Evolutionary conservation across 2,329 filamentous ascomycete species (phyloP).

Genomic region (Monilinia vaccinii-corymbosi): DNA sequence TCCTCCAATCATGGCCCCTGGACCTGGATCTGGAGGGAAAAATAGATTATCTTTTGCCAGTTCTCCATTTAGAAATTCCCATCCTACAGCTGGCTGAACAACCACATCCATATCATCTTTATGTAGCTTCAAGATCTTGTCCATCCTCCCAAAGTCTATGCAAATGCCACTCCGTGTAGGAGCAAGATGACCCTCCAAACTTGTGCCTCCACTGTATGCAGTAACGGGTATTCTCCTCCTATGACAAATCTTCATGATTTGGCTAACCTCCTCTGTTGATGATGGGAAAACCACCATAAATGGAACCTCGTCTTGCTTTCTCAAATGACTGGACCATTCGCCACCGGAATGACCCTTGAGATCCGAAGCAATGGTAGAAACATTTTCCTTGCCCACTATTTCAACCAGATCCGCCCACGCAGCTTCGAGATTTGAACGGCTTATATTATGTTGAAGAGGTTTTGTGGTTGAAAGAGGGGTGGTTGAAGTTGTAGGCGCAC

Average conservation of each 20-base stretch:
- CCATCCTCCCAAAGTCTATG: constrained; percentile 80
- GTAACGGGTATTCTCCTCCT: constrained; percentile 73
- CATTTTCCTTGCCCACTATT: constrained; percentile 55
- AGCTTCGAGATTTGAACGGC: constrained; percentile 55
- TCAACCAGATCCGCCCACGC: constrained; percentile 61
- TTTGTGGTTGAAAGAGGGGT: constrained; percentile 44
- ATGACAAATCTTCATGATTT: constrained; percentile 84
- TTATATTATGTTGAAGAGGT: constrained; percentile 47
- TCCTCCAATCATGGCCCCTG: constrained; percentile 85
- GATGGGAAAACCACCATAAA: constrained; percentile 69
- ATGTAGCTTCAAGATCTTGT: constrained; percentile 68
- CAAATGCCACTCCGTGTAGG: constrained; percentile 76
- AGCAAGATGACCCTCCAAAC: constrained; percentile 80
- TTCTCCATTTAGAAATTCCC: constrained; percentile 76
- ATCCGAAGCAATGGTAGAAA: constrained; percentile 50
- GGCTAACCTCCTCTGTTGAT: constrained; percentile 74
- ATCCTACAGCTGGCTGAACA: constrained; percentile 74
- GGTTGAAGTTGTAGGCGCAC: constrained; percentile 46
- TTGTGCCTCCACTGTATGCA: constrained; percentile 80
- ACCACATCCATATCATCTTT: constrained; percentile 68
- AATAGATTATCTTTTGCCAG: constrained; percentile 68
- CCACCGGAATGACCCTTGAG: constrained; percentile 49
- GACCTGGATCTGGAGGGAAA: constrained; percentile 86
- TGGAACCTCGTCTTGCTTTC: constrained; percentile 40
- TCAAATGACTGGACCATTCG: constrained; percentile 53